Evolutionary conservation across 805 yeast species (phyloP), one percentile per base, ranked within the genome.

Genomic region (Candida easanensis): DNA sequence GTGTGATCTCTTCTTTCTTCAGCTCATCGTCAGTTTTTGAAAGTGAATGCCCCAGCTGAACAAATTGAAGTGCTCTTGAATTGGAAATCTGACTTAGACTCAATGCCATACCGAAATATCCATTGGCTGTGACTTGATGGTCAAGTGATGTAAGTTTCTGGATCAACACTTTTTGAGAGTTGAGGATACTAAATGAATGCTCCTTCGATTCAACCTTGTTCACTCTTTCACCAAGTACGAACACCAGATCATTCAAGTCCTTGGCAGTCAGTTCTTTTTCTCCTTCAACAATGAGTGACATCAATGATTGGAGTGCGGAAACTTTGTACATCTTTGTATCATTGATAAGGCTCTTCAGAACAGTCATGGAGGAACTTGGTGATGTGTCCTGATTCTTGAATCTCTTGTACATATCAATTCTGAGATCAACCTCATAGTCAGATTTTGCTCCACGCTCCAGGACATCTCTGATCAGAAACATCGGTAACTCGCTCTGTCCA

Each of bases 401-500:
- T 2, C 8, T 21, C 10, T 39, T 33, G 18, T 40, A 46, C 2
- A 53, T 21, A 4, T 45, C 46, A 1, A 39, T 7, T 33, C 52
- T 14, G 3, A 47, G 27, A 1, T 41, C 50, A 2, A 50, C 41
- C 25, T 56, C 59, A 19, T 41, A 38, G 8, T 33, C 46, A 2
- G 57, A 51, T 11, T 26, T 42, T 4, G 59, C 54, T 1, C 70
- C 60, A 36, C 79, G 57, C 1, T 59, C 46, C 2, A 71, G 50
- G 4, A 73, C 52, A 45, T 74, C 76, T 1, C 62, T 56, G 1
- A 62, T 36, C 1, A 74, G 61, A 52, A 66, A 70, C 1, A 66
- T 51, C 0, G 79, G 79, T 14, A 71, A 58, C 2, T 55, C 48
- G 1, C 56, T 41, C 9, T 58, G 45, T 15, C 63, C 60, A 0